These are phyloP conservation scores for Thymus quinquecostatus DNA, from an alignment of 257 asterid genomes.

Conservation along the genomic window DNA sequence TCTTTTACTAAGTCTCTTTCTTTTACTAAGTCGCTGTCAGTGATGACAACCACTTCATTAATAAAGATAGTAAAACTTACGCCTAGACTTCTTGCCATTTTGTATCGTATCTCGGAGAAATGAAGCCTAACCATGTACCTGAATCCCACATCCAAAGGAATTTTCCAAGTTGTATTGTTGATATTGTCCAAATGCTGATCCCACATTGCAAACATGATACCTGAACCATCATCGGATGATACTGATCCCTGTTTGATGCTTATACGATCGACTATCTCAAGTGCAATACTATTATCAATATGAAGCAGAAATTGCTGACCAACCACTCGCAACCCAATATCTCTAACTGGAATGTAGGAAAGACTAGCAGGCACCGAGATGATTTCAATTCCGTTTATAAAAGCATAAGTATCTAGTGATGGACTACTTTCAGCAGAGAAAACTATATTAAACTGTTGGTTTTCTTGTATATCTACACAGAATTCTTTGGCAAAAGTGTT, in stretches of 20 bases:
- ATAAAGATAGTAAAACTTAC: slow-evolving; percentile 43
- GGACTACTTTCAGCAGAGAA: slow-evolving; percentile 30
- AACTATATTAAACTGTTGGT: slow-evolving; percentile 14
- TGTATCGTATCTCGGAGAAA: slow-evolving; percentile 42
- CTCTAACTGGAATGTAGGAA: slow-evolving; percentile 23
- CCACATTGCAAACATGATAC: slow-evolving; percentile 42
- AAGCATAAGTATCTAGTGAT: slow-evolving; percentile 32
- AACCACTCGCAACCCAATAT: slow-evolving; percentile 24
- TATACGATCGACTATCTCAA: slow-evolving; percentile 45
- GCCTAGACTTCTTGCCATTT: slow-evolving; percentile 33
- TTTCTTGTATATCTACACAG: slow-evolving; percentile 26
- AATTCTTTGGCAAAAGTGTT: slow-evolving; percentile 25
- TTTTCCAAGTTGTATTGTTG: slow-evolving; percentile 40
- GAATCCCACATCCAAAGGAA: slow-evolving; percentile 54
- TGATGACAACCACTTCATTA: slow-evolving; percentile 31
- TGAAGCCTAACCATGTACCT: slow-evolving; percentile 59
- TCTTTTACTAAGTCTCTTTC: slow-evolving; percentile 37
- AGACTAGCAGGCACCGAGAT: slow-evolving; percentile 24
- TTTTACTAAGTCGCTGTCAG: slow-evolving; percentile 32
- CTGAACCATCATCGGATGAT: slow-evolving; percentile 34
- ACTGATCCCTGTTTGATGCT: slow-evolving; percentile 38
- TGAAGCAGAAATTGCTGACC: slow-evolving; percentile 37
- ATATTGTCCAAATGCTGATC: slow-evolving; percentile 22
- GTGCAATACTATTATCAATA: slow-evolving; percentile 50
- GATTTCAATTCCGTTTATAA: slow-evolving; percentile 40